Conservation (phyloP, 139 green algal genomes). For the Chlorella sp. region DNA sequence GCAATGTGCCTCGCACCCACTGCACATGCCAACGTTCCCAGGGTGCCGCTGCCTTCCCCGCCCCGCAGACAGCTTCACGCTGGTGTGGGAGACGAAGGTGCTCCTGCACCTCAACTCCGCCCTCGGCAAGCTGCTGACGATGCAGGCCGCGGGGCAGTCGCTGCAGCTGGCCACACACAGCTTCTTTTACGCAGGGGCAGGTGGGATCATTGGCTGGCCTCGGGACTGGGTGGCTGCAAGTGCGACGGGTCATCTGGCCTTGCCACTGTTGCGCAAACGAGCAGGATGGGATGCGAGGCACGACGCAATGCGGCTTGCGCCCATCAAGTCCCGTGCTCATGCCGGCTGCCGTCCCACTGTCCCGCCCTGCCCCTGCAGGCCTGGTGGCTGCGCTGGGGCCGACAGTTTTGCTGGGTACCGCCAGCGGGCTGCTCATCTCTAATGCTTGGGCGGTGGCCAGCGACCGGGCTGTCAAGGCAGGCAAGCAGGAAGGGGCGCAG, state of each 20-base stretch:
- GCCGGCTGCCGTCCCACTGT: not conserved
- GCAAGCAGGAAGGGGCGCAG: conserved; percentile 9
- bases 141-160: conserved; percentile 45
- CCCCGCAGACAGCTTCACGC: conserved; percentile 40
- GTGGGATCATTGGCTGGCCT: not conserved
- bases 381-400: conserved; percentile 62
- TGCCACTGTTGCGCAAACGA: too few relatives aligned
- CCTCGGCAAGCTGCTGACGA: conserved; percentile 52
- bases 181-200: conserved; percentile 54
- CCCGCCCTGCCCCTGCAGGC: conserved; percentile 23
- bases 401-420: conserved; percentile 43
- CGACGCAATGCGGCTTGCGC: not conserved
- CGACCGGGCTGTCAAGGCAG: conserved; percentile 64
- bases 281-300: too few relatives aligned
- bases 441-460: conserved; percentile 61
- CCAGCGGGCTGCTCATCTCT: conserved; percentile 54
- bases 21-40: too few relatives aligned
- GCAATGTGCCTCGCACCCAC: too few relatives aligned
- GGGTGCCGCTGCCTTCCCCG: not conserved
- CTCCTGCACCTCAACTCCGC: conserved; percentile 59
- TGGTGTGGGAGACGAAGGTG: conserved; percentile 79
- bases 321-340: not conserved
- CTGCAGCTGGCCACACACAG: conserved; percentile 52
- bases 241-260: not conserved
- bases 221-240: not conserved